phyloP scores from a whole-genome alignment of 2,329 filamentous ascomycete genomes.

The Fusarium guadeloupense region DNA sequence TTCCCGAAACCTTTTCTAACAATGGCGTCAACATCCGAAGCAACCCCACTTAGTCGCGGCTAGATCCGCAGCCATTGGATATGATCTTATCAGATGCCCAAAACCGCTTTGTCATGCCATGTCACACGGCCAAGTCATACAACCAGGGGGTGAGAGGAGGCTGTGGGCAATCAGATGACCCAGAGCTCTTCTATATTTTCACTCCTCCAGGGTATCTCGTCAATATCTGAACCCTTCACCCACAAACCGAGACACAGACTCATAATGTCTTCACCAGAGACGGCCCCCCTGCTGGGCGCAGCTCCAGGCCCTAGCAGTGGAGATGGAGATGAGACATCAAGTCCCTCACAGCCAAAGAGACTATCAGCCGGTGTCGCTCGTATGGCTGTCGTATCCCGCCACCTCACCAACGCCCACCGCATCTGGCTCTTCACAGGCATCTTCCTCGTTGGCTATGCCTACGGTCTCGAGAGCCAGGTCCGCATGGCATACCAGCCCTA shows the following conservation, averaged over 20 bases:
- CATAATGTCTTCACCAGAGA: conserved; percentile 18
- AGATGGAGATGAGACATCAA: background rate
- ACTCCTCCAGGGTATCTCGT: background rate
- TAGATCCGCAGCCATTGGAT: conserved; percentile 41
- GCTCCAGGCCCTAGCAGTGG: background rate
- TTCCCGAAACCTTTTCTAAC: background rate
- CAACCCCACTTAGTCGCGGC: conserved; percentile 27
- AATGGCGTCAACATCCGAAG: background rate
- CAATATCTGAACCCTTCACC: background rate
- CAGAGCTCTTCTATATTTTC: background rate
- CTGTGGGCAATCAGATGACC: conserved; percentile 18
- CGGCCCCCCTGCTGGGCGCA: conserved; percentile 23
- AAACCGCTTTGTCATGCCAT: conserved; percentile 12
- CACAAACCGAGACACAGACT: background rate
- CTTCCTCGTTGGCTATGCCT: conserved; percentile 69
- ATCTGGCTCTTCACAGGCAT: conserved; percentile 63
- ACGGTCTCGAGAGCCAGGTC: conserved; percentile 64
- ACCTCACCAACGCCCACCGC: conserved; percentile 58
- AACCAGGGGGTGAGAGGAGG: conserved; percentile 1
- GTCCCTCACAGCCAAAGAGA: conserved; percentile 6
- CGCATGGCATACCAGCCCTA: conserved; percentile 63
- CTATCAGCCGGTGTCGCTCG: conserved; percentile 58
- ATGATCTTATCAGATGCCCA: conserved; percentile 40
- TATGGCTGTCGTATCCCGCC: conserved; percentile 59
- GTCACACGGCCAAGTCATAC: conserved; percentile 28